Percentiles rank a stretch among this genome's conserved stretches.
These are phyloP conservation scores for Rhynchospora tenuis DNA, from an alignment of 176 grass and related monocot species.

Conservation along the genomic window DNA sequence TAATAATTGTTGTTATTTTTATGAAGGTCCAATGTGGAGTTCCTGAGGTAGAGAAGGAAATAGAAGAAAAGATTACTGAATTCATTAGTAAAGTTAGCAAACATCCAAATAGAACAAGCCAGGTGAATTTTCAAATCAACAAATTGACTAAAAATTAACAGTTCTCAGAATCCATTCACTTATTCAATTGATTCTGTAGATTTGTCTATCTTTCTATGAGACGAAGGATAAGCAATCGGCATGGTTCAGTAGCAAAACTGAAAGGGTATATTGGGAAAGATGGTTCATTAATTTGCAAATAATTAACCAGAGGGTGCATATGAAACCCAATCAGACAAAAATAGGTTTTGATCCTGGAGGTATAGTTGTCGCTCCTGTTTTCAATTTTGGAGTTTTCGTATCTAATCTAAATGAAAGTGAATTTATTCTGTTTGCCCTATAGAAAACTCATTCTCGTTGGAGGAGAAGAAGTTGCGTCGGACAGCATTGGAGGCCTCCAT, in stretches of 20 bases:
- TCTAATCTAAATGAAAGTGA: background rate
- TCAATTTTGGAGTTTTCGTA: background rate
- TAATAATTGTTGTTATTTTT: constrained; percentile 13
- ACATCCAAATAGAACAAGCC: constrained; percentile 33
- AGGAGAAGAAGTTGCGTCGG: constrained; percentile 17
- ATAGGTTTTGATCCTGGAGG: constrained; percentile 26
- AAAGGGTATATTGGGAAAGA: constrained; percentile 32
- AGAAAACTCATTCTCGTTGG: background rate
- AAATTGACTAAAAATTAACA: background rate
- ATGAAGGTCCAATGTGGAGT: constrained; percentile 35
- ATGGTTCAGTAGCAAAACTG: constrained; percentile 34
- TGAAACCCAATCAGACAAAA: constrained; percentile 31
- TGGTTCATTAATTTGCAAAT: constrained; percentile 41
- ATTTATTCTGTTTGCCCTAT: constrained; percentile 3
- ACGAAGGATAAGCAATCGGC: constrained; percentile 27
- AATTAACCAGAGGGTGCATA: constrained; percentile 27
- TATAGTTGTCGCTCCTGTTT: constrained; percentile 9
- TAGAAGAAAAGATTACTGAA: constrained; percentile 41
- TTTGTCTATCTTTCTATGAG: constrained; percentile 40
- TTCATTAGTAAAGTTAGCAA: constrained; percentile 35
- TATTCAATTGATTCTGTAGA: constrained; percentile 21
- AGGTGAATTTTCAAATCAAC: constrained; percentile 21
- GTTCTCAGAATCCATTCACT: background rate
- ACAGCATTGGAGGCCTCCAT: constrained; percentile 26
- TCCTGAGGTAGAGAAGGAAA: constrained; percentile 36